Base-by-base conservation (phyloP, 352 stramenopile genomes). In the Phytopythium boreale region DNA sequence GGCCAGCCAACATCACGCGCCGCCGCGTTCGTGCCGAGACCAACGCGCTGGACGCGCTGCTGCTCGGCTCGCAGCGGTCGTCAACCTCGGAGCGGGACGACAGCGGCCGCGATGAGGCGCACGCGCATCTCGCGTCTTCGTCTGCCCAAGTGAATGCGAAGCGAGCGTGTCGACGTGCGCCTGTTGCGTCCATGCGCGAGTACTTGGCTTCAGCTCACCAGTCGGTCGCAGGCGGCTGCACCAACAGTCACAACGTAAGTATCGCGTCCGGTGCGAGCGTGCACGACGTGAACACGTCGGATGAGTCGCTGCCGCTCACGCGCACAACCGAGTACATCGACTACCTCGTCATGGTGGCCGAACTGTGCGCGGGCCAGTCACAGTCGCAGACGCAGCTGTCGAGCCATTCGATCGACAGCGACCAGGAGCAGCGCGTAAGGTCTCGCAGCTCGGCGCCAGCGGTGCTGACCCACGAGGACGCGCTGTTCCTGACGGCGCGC, bases 291-390 rank as follows among this genome's bases (percentile, higher is more conserved):
- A 24, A 57, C 15, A 24, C 19, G n/a, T 41, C 50, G 9, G 26
- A 39, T 19, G 50, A 57, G 26, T 57, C 47, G 47, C 22, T 55
- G 47, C 47, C 50, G 14, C 4, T 57, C 2, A 41, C 24, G 15
- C 63, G 59, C 10, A 64, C 61, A 8, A 72, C 64, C 7, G 55
- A 72, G n/a, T 66, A 61, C 50, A 64, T 69, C 27, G 60, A 68
- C 14, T 67, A 68, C 31, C 41, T 72, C 12, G 69, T 72, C 7
- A 58, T 64, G 7, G 66, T 75, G 36, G 68, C 67, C 19, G 47
- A 47, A 14, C 59, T 70, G 5, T 41, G 52, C 26, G 70, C 69
- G 6, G 27, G 49, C 34, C 62, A 70, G 62, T 62, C 55, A 62
- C 66, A 69, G 62, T 34, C 69, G 62, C 63, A 70, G 66, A 56